These are phyloP conservation scores for Evansstolkia leycettana DNA, from an alignment of 495 filamentous ascomycete genomes.

Conservation along the genomic window DNA sequence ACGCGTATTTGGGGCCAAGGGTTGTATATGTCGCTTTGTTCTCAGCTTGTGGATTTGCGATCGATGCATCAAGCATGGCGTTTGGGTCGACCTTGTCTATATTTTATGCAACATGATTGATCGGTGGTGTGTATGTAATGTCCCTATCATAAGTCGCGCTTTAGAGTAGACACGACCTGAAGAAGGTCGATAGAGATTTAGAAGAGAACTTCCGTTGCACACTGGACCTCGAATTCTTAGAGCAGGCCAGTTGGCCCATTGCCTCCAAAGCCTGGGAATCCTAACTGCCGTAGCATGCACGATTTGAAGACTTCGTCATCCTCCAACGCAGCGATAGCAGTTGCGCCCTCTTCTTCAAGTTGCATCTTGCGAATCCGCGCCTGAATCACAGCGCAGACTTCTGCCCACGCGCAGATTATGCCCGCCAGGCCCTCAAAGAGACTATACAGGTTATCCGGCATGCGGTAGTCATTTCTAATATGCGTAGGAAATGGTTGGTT, in stretches of 20 bases:
- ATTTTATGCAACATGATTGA: neutral
- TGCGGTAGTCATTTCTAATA: constrained; percentile 21
- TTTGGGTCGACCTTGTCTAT: neutral
- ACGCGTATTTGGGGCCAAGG: too few species aligned
- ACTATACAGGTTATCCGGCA: constrained; percentile 31
- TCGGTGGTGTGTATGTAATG: neutral
- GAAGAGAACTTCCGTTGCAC: neutral
- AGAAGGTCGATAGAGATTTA: neutral
- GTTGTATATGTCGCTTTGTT: too few species aligned
- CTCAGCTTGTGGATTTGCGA: too few species aligned
- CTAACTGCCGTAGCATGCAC: constrained; percentile 7
- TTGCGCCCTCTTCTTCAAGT: constrained; percentile 9
- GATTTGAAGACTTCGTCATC: constrained; percentile 6
- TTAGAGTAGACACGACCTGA: neutral
- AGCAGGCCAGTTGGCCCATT: constrained; percentile 9
- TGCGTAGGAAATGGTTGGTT: constrained; percentile 10
- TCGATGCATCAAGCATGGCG: constrained; percentile 1
- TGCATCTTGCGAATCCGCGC: constrained; percentile 23
- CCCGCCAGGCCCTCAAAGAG: constrained; percentile 35
- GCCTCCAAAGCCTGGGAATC: constrained; percentile 13
- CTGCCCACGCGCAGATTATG: constrained; percentile 34
- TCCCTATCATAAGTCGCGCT: neutral
- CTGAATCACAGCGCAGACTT: constrained; percentile 26
- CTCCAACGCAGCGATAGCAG: constrained; percentile 3
- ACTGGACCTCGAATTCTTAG: neutral